Conservation (phyloP, 2,329 filamentous ascomycete species). For the Phyllosticta citrichinensis region DNA sequence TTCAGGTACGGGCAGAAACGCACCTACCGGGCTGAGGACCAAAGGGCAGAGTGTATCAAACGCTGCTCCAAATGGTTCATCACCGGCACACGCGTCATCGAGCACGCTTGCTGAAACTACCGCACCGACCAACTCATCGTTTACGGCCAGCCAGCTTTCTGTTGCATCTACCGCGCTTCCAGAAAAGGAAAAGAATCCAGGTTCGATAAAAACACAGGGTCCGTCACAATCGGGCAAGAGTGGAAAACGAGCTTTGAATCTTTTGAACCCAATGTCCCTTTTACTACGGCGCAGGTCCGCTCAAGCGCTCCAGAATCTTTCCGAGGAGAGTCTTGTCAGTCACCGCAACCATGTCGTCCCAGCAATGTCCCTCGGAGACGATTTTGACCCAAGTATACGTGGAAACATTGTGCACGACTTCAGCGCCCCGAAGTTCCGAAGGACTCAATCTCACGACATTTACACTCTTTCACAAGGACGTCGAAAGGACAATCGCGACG, state of each 20-base stretch:
- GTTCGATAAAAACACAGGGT: slow-evolving; percentile 15
- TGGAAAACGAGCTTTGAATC: slow-evolving; percentile 42
- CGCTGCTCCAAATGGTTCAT: slow-evolving; percentile 11
- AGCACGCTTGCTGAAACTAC: slow-evolving; percentile 11
- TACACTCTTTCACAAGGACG: background rate
- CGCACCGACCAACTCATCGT: slow-evolving; percentile 1
- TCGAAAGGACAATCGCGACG: slow-evolving; percentile 13
- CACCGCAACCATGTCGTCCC: slow-evolving; percentile 36
- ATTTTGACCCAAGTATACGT: slow-evolving; percentile 54
- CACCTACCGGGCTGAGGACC: slow-evolving; percentile 23
- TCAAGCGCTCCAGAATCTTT: slow-evolving; percentile 35
- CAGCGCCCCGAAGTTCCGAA: slow-evolving; percentile 42
- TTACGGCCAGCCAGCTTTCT: slow-evolving; percentile 5
- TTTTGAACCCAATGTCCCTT: slow-evolving; percentile 52
- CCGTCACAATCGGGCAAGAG: slow-evolving; percentile 19
- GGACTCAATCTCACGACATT: slow-evolving; percentile 4
- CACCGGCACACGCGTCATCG: background rate
- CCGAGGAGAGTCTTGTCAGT: slow-evolving; percentile 42
- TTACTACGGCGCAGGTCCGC: slow-evolving; percentile 47
- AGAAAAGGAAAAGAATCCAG: slow-evolving; percentile 20
- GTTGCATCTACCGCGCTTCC: slow-evolving; percentile 16
- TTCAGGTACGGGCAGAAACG: slow-evolving; percentile 13
- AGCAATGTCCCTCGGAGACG: slow-evolving; percentile 41
- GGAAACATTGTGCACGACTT: slow-evolving; percentile 57
- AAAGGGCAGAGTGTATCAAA: slow-evolving; percentile 19